These are phyloP conservation scores for Diplodia intermedia DNA, from an alignment of 2,329 filamentous ascomycete species.

Conservation along the genomic window DNA sequence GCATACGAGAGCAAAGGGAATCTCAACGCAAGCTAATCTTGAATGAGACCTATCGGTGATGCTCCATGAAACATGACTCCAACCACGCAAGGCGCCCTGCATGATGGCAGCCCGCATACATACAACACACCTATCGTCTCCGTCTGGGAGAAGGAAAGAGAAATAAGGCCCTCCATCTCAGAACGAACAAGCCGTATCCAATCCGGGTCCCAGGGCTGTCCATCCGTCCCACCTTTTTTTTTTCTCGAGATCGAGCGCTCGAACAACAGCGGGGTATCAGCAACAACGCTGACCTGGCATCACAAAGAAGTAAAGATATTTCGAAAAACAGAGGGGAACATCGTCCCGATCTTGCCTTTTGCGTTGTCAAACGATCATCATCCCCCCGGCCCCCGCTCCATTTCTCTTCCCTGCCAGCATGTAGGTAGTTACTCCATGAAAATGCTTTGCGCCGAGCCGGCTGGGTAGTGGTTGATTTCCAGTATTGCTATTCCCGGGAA, in stretches of 20 bases:
- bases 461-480: no score
- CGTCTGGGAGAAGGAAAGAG: not conserved
- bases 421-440: no score
- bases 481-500: not conserved
- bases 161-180: not conserved
- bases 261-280: not conserved
- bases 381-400: no score
- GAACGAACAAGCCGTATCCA: no score
- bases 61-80: not conserved
- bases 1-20: not conserved
- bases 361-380: no score
- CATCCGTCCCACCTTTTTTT: not conserved
- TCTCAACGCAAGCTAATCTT: not conserved
- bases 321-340: not conserved
- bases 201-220: not conserved
- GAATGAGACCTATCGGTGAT: not conserved
- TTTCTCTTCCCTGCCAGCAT: no score
- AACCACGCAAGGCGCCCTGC: slow-evolving; percentile 1
- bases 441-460: not conserved
- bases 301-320: not conserved
- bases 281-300: no score
- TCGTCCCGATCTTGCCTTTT: no score
- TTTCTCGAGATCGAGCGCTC: not conserved
- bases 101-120: not conserved
- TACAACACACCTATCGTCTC: not conserved